phyloP scores from a whole-genome alignment of 2,329 filamentous ascomycete species.

The Elsinoe perseae region DNA sequence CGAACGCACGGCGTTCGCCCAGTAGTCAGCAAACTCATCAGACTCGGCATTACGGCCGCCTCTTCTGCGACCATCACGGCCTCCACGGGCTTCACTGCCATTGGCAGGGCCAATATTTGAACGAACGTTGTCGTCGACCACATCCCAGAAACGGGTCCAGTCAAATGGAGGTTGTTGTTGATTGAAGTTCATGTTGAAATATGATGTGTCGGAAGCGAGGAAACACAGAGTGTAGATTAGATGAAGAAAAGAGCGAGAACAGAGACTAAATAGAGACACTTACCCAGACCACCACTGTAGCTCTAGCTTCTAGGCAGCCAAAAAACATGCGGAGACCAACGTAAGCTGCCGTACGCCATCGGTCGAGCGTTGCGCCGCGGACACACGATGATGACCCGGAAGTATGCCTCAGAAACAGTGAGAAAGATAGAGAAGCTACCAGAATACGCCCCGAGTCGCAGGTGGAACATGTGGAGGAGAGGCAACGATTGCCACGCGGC shows the following conservation, averaged over 20 bases:
- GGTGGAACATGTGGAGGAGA: constrained; percentile 10
- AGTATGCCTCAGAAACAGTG: no score
- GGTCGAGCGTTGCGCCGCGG: not conserved
- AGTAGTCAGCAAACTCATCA: constrained; percentile 2
- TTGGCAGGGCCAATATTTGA: not conserved
- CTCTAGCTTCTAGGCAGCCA: constrained; percentile 14
- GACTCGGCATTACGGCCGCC: not conserved
- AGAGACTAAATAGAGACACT: constrained; percentile 10
- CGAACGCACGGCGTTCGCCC: not conserved
- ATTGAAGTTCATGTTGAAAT: constrained; percentile 3
- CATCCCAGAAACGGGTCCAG: not conserved
- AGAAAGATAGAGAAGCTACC: constrained; percentile 2
- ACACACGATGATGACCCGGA: not conserved
- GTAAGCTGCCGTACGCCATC: not conserved
- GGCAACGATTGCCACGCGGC: constrained; percentile 12
- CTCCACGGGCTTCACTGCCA: not conserved
- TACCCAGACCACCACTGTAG: not conserved
- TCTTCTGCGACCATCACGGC: not conserved
- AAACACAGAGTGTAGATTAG: not conserved
- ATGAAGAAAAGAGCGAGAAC: not conserved
- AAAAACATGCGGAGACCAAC: not conserved
- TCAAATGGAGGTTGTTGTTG: not conserved
- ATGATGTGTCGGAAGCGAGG: not conserved
- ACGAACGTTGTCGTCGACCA: not conserved
- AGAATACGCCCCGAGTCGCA: not conserved